Evolutionary conservation across 805 yeast genomes (phyloP).

Genomic region (Metschnikowia baotianmanensis): DNA sequence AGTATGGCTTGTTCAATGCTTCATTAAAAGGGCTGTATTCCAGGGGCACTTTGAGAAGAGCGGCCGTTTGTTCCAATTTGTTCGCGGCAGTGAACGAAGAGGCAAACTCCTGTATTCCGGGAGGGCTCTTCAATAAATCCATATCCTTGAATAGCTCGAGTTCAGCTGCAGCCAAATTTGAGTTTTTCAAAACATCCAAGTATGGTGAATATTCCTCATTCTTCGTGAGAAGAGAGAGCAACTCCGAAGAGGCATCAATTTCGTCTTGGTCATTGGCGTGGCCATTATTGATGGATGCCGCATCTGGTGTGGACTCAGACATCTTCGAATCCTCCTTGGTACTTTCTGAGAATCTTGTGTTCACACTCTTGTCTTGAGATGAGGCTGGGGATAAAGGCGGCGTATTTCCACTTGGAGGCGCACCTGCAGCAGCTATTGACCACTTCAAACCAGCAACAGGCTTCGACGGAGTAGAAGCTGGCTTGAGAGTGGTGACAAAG

Average conservation of each 20-base stretch:
- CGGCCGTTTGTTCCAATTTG: constrained; percentile 22
- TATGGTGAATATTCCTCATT: constrained; percentile 19
- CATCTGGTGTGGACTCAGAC: neutral
- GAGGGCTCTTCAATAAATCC: constrained; percentile 35
- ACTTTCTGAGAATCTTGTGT: neutral
- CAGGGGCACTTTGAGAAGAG: constrained; percentile 22
- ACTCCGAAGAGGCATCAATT: constrained; percentile 17
- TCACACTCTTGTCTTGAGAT: constrained; percentile 1
- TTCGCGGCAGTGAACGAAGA: constrained; percentile 38
- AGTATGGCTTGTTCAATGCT: constrained; percentile 34
- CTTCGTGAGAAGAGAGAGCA: constrained; percentile 21
- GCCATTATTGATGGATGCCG: constrained; percentile 1
- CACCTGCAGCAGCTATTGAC: constrained; percentile 52
- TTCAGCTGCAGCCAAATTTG: constrained; percentile 32
- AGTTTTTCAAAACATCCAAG: constrained; percentile 30
- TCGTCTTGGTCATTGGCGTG: constrained; percentile 10
- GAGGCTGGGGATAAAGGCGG: constrained; percentile 5
- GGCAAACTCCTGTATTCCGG: constrained; percentile 43
- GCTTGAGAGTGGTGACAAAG: constrained; percentile 46
- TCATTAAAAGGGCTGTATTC: constrained; percentile 26
- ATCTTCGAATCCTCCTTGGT: neutral
- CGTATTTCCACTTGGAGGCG: constrained; percentile 10
- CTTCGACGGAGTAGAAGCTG: constrained; percentile 53
- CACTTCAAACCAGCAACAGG: constrained; percentile 56
- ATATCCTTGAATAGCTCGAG: constrained; percentile 34